Percentiles rank a stretch among this genome's conserved stretches.
Evolutionary conservation across 2,329 filamentous ascomycete species (phyloP).

Genomic region (Aspergillus brasiliensis): DNA sequence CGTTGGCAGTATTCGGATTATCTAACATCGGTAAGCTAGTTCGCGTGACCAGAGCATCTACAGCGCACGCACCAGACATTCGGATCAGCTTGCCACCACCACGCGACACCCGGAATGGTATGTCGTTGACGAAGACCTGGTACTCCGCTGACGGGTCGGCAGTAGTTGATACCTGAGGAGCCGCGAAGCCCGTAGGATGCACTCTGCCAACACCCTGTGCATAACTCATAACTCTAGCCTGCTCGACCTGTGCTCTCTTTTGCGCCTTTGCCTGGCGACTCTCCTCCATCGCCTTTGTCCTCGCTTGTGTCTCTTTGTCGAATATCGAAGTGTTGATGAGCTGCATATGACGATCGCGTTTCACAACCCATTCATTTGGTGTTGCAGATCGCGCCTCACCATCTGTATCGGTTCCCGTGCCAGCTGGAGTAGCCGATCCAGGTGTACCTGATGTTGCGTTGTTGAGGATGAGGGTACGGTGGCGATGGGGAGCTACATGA

Average conservation of each 20-base stretch:
- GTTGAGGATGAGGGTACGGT: constrained; percentile 69
- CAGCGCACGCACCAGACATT: constrained; percentile 62
- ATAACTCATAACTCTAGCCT: constrained; percentile 43
- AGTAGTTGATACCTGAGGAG: constrained; percentile 28
- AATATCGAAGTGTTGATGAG: constrained; percentile 80
- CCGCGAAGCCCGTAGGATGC: constrained; percentile 18
- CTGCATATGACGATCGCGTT: constrained; percentile 75
- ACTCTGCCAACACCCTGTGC: constrained; percentile 35
- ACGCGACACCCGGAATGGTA: constrained; percentile 71
- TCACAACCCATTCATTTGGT: constrained; percentile 65
- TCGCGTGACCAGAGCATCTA: constrained; percentile 20
- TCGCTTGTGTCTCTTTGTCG: constrained; percentile 70
- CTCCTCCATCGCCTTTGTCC: constrained; percentile 71
- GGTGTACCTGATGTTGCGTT: constrained; percentile 32
- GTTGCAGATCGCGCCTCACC: constrained; percentile 31
- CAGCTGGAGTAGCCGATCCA: constrained; percentile 28
- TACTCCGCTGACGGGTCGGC: constrained; percentile 49
- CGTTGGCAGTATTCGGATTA: constrained; percentile 62
- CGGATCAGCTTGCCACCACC: constrained; percentile 82
- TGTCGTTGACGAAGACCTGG: constrained; percentile 69
- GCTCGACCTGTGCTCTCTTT: constrained; percentile 62
- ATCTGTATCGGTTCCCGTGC: constrained; percentile 30
- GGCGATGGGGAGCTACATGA: constrained; percentile 49
- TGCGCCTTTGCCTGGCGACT: constrained; percentile 52
- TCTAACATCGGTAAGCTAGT: constrained; percentile 53